Conservation (phyloP, 1,284 basidiomycete genomes). For the Cutaneotrichosporon sp. region DNA sequence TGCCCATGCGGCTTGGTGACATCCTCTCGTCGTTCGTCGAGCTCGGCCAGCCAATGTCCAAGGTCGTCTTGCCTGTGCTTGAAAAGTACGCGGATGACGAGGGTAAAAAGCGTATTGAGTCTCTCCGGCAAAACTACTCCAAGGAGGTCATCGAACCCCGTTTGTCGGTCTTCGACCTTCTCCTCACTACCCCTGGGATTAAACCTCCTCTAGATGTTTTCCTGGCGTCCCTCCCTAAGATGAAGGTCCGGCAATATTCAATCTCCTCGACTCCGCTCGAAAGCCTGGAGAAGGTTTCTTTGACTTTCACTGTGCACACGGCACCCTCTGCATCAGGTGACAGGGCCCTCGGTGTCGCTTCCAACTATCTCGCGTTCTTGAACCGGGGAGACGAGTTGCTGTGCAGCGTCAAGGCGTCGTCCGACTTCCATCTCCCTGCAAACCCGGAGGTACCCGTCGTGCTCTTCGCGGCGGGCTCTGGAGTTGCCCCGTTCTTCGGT, state of each 20-base stretch:
- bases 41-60: slow-evolving; percentile 39
- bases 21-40: slow-evolving; percentile 54
- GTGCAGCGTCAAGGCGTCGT: slow-evolving; percentile 52
- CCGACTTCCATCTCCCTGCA: slow-evolving; percentile 53
- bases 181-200: slow-evolving; percentile 43
- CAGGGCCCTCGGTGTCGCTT: slow-evolving; percentile 53
- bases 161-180: slow-evolving; percentile 49
- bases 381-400: slow-evolving; percentile 52
- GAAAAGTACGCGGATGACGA: slow-evolving; percentile 5
- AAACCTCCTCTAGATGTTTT: slow-evolving; percentile 37
- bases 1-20: slow-evolving; percentile 46
- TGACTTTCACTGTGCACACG: slow-evolving; percentile 54
- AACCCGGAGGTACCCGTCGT: slow-evolving; percentile 52
- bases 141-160: slow-evolving; percentile 41
- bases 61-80: slow-evolving; percentile 22
- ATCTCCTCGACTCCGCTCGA: slow-evolving; percentile 56
- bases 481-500: slow-evolving; percentile 56
- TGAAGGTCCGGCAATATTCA: slow-evolving; percentile 22
- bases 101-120: slow-evolving; percentile 3
- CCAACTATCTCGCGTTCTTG: slow-evolving; percentile 53
- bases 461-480: slow-evolving; percentile 55
- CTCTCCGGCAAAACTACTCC: slow-evolving; percentile 14
- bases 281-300: slow-evolving; percentile 51
- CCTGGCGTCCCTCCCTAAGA: slow-evolving; percentile 19
- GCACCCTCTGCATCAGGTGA: slow-evolving; percentile 41